Evolutionary conservation across 768 basidiomycete species (phyloP).

Genomic region (Galerina marginata): DNA sequence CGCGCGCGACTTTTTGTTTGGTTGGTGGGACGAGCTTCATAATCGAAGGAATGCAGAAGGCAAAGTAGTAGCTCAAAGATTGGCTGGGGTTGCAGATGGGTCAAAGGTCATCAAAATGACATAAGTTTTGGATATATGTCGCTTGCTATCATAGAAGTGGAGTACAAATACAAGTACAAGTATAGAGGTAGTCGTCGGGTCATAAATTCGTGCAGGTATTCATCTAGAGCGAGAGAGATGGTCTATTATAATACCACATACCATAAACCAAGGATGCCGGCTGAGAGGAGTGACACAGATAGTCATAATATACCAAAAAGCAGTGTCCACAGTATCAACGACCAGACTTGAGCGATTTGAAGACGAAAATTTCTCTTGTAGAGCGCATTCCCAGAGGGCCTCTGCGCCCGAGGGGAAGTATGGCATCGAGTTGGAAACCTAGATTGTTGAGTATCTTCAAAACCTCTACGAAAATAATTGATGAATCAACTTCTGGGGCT

Average conservation of each 20-base stretch:
- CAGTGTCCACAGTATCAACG: neutral
- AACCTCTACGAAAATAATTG: conserved; percentile 64
- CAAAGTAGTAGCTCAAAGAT: conserved; percentile 64
- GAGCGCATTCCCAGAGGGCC: conserved; percentile 47
- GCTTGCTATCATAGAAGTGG: neutral
- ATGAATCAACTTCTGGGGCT: conserved; percentile 54
- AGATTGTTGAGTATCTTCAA: conserved; percentile 61
- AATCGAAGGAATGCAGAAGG: conserved; percentile 61
- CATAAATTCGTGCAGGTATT: conserved; percentile 4
- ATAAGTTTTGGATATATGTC: conserved; percentile 4
- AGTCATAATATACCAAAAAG: neutral
- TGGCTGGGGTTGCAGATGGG: conserved; percentile 71
- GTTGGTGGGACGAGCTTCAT: conserved; percentile 96
- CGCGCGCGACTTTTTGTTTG: conserved; percentile 94
- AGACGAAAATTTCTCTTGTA: conserved; percentile 43
- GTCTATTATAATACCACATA: conserved; percentile 5
- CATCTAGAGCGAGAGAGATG: conserved; percentile 8
- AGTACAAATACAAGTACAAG: conserved; percentile 12
- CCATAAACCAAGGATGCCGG: neutral
- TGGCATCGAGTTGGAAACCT: conserved; percentile 69
- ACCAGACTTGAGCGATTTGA: conserved; percentile 13
- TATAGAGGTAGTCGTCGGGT: conserved; percentile 4
- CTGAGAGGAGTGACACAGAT: neutral
- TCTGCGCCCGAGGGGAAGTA: conserved; percentile 62
- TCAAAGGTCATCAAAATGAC: conserved; percentile 66